Conservation (phyloP, 495 filamentous ascomycete genomes). For the Recurvomyces mirabilis region DNA sequence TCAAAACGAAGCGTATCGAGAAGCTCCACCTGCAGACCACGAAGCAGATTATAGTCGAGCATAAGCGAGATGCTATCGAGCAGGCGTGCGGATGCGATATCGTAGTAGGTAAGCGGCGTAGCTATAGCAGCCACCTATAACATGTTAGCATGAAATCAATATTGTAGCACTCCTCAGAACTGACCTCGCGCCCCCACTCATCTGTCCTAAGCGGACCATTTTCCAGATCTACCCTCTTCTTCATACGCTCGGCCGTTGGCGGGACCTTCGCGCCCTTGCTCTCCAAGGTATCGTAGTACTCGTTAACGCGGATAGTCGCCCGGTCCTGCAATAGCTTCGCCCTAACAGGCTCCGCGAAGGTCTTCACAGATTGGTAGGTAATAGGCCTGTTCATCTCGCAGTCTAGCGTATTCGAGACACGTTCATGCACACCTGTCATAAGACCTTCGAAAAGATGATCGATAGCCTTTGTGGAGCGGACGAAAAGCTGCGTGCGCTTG, state of each 20-base stretch:
- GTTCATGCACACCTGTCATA: slow-evolving; percentile 2
- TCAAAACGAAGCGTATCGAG: slow-evolving; percentile 29
- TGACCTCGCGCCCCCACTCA: slow-evolving; percentile 35
- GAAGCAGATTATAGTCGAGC: slow-evolving; percentile 39
- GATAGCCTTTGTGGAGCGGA: slow-evolving; percentile 5
- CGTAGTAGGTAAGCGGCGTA: slow-evolving; percentile 41
- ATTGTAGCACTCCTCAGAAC: too few relatives aligned
- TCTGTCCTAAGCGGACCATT: slow-evolving; percentile 27
- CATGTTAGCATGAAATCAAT: too few relatives aligned
- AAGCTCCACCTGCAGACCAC: slow-evolving; percentile 32
- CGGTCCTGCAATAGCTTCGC: not conserved
- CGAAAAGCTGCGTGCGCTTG: slow-evolving; percentile 15
- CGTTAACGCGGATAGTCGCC: not conserved
- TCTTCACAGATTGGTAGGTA: not conserved
- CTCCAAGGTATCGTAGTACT: slow-evolving; percentile 6
- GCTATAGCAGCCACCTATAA: too few relatives aligned
- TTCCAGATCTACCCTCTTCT: slow-evolving; percentile 1
- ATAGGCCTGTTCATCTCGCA: slow-evolving; percentile 17
- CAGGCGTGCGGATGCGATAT: slow-evolving; percentile 40
- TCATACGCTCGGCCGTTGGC: not conserved
- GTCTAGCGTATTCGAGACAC: slow-evolving; percentile 4
- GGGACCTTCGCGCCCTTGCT: slow-evolving; percentile 1
- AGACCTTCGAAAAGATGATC: slow-evolving; percentile 3
- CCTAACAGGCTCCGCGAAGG: not conserved
- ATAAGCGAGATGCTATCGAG: slow-evolving; percentile 39